phyloP scores from a whole-genome alignment of 768 basidiomycete species.

The Neoboletus brunneissimus region DNA sequence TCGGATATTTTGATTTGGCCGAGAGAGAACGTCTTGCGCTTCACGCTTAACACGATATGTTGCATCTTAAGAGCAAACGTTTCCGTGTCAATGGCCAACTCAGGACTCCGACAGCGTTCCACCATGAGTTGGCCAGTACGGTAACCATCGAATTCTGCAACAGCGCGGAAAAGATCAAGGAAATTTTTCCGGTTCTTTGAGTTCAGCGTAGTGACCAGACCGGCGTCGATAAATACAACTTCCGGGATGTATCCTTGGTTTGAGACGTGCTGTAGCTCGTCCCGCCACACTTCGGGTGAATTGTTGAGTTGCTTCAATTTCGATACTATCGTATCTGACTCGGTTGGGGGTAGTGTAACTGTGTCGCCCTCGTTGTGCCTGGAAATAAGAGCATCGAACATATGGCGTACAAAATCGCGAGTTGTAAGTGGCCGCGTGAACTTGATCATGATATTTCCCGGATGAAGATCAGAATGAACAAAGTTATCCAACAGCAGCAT shows the following conservation, averaged over 20 bases:
- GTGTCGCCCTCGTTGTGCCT: constrained; percentile 26
- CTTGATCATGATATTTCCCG: constrained; percentile 97
- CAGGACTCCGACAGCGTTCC: constrained; percentile 87
- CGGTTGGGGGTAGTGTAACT: constrained; percentile 31
- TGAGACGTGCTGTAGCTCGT: constrained; percentile 60
- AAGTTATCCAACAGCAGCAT: constrained; percentile 99
- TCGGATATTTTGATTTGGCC: constrained; percentile 97
- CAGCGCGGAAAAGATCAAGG: constrained; percentile 91
- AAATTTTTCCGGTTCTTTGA: constrained; percentile 86
- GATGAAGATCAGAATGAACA: constrained; percentile 88
- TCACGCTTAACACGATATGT: constrained; percentile 88
- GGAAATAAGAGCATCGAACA: constrained; percentile 55
- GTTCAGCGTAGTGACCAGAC: constrained; percentile 87
- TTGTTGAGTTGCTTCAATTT: constrained; percentile 60
- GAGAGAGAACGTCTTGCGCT: constrained; percentile 94
- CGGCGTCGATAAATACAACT: constrained; percentile 95
- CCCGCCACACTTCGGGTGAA: constrained; percentile 65
- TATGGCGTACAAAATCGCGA: constrained; percentile 54
- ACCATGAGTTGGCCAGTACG: constrained; percentile 94
- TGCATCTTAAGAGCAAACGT: constrained; percentile 98
- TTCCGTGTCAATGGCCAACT: constrained; percentile 86
- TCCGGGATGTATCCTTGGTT: constrained; percentile 84
- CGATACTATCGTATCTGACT: constrained; percentile 64
- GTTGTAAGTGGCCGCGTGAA: constrained; percentile 86
- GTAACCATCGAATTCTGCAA: constrained; percentile 97